Evolutionary conservation across 306 rosid genomes (phyloP).

Genomic region (Mimosa bimucronata): DNA sequence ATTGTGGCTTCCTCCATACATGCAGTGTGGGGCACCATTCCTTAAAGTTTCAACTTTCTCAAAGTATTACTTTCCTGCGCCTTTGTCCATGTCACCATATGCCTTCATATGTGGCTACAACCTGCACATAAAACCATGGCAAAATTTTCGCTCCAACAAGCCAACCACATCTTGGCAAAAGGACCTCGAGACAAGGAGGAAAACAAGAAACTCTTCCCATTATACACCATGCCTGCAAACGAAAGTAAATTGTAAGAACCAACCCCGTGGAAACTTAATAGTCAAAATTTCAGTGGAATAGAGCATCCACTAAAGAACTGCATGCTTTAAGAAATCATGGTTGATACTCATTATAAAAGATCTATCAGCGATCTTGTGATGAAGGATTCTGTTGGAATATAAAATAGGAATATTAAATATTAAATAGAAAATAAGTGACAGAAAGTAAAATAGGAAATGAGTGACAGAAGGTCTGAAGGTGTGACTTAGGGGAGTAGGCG

Average conservation of each 20-base stretch:
- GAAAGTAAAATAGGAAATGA: no score
- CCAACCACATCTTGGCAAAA: conserved; percentile 34
- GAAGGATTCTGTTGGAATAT: no score
- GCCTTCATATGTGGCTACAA: conserved; percentile 37
- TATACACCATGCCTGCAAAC: conserved; percentile 52
- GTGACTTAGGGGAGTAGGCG: no score
- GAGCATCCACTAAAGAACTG: conserved; percentile 3
- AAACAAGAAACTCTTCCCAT: conserved; percentile 42
- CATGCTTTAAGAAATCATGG: conserved; percentile 27
- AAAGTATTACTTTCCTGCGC: conserved; percentile 27
- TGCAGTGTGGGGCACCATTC: conserved; percentile 39
- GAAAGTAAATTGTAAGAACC: conserved; percentile 33
- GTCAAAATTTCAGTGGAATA: conserved; percentile 16
- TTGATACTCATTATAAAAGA: not conserved
- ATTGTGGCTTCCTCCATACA: conserved; percentile 34
- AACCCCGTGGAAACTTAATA: conserved; percentile 10
- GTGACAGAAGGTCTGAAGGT: no score
- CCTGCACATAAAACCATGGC: conserved; percentile 28
- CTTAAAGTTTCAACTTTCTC: conserved; percentile 37
- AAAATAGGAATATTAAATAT: no score
- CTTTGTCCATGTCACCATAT: conserved; percentile 31
- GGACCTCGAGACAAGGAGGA: conserved; percentile 26
- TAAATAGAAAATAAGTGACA: no score
- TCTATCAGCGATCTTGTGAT: not conserved
- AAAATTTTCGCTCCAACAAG: conserved; percentile 36